Evolutionary conservation across 805 yeast species (phyloP).

Genomic region (Saccharomyces paradoxus): DNA sequence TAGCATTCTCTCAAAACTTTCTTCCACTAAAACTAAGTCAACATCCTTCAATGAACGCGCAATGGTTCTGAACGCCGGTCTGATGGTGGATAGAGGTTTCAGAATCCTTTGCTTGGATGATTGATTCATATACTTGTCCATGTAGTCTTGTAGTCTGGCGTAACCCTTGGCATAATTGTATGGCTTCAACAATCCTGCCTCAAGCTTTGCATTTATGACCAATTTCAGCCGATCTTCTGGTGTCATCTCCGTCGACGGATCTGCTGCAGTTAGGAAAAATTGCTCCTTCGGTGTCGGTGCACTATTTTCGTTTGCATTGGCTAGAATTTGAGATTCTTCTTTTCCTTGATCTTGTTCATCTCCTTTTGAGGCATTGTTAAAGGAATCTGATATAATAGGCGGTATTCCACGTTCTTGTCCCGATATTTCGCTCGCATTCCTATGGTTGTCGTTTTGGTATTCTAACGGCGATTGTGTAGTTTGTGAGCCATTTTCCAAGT

Average conservation of each 20-base stretch:
- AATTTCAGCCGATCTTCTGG: slow-evolving; percentile 90
- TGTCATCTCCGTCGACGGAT: slow-evolving; percentile 87
- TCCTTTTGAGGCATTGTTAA: not conserved
- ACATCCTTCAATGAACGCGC: slow-evolving; percentile 85
- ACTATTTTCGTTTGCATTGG: not conserved
- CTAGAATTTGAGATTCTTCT: slow-evolving; percentile 9
- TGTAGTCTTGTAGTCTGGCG: slow-evolving; percentile 77
- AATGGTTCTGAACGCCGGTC: slow-evolving; percentile 90
- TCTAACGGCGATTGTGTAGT: not conserved
- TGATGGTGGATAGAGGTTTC: slow-evolving; percentile 73
- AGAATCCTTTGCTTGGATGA: slow-evolving; percentile 77
- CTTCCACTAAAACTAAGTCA: slow-evolving; percentile 86
- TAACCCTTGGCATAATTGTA: slow-evolving; percentile 92
- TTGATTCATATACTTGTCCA: slow-evolving; percentile 86
- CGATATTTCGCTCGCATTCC: not conserved
- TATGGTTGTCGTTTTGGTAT: not conserved
- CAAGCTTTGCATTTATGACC: slow-evolving; percentile 87
- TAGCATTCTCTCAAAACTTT: slow-evolving; percentile 86
- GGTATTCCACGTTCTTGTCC: not conserved
- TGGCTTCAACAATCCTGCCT: slow-evolving; percentile 87
- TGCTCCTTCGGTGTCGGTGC: slow-evolving; percentile 80
- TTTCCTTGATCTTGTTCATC: slow-evolving; percentile 13
- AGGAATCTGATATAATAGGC: not conserved
- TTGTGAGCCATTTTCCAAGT: not conserved
- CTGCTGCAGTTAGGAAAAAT: slow-evolving; percentile 92